Evolutionary conservation across 805 yeast genomes (phyloP), one percentile per base, ranked within the genome.

Genomic region (Geotrichum ghanense): DNA sequence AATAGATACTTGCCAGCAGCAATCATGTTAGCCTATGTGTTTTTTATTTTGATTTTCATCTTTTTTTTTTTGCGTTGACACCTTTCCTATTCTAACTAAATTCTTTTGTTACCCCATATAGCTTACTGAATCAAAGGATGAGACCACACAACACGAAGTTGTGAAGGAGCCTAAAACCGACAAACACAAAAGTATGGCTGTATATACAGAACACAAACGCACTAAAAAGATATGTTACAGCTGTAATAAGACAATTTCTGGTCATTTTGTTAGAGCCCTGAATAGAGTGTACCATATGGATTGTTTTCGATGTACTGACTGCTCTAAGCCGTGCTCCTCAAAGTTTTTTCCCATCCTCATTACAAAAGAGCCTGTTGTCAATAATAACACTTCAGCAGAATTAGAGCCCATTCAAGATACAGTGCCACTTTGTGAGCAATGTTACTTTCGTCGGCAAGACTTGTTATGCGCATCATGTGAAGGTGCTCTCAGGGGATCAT

Each of bases 261-360:
- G 90, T n/a, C 87, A 85, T 50, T 79, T 87, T 51, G 92, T 90
- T 2, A 74, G 95, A 44, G 97, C 97, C 0, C 69, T 90, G 56
- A 82, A 79, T 25, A 72, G 73, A 43, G 79, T 85, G 1, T 90
- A 76, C 59, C 97, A 90, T 62, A 81, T 89, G 25, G 82, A 83
- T 26, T 90, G 97, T 65, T 89, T 90, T 63, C 71, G 78, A 3
- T 90, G 97, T 61, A 70, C 76, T 14, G 95, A 85, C 59, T 92
- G 99, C 68, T 81, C 82, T 3, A 71, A 71, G 20, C 81, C 77
- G 46, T 86, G 96, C 55, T 80, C 92, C 14, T 74, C 88, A 17
- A 88, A 88, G 61, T 92, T 89, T 59, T 92, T 92, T 63, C 95
- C 97, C 0, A 77, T 73, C 48, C 90, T 83, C 48, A 34, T 37